A percentile compares a stretch with the other conserved stretches of the same genome.
Evolutionary conservation across 2,329 filamentous ascomycete species (phyloP).

Genomic region (Didymosphaeria variabile): DNA sequence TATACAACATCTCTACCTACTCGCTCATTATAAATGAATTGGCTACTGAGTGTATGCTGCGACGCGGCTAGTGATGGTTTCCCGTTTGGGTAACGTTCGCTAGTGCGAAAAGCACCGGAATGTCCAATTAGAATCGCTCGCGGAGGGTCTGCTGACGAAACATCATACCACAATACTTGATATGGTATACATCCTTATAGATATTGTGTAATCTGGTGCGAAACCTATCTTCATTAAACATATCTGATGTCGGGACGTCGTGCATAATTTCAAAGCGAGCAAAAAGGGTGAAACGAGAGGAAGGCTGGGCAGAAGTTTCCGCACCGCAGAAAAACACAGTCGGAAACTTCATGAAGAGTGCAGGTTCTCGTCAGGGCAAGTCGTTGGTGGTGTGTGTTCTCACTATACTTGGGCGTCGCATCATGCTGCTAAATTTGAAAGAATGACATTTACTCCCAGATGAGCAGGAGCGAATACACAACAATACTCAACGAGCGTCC

Average conservation of each 20-base stretch:
- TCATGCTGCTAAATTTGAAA: not conserved
- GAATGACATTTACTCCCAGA: not conserved
- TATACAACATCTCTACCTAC: not conserved
- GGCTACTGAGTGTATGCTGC: not conserved
- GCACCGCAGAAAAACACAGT: no score
- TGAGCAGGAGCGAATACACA: no score
- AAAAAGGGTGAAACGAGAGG: not conserved
- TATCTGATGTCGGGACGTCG: not conserved
- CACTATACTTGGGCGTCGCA: not conserved
- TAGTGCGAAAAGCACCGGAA: not conserved
- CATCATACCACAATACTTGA: not conserved
- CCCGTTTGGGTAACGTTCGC: slow-evolving; percentile 17
- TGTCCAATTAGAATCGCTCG: not conserved
- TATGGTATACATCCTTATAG: not conserved
- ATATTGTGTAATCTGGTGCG: not conserved
- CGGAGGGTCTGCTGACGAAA: no score
- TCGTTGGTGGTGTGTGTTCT: not conserved
- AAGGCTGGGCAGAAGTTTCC: not conserved
- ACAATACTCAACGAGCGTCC: not conserved
- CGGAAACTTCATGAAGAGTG: no score
- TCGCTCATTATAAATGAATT: not conserved
- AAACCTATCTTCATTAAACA: not conserved
- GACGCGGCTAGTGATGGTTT: slow-evolving; percentile 25
- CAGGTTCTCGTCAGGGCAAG: no score
- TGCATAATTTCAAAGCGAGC: not conserved